A percentile compares a stretch with the other conserved stretches of the same genome.
Evolutionary conservation across 305 asterid genomes (phyloP).

Genomic region (Rubia balearica): DNA sequence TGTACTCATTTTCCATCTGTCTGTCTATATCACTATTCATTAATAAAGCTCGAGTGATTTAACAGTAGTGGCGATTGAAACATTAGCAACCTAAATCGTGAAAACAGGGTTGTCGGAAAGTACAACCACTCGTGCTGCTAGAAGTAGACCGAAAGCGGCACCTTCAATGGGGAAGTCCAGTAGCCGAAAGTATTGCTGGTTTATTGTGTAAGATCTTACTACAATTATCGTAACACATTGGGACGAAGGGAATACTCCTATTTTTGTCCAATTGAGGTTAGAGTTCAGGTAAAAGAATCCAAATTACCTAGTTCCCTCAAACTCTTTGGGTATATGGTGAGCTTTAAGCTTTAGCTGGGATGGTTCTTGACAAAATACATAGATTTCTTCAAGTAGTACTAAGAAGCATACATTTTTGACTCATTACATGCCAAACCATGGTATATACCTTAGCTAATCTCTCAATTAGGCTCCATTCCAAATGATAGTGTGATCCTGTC

Average conservation of each 20-base stretch:
- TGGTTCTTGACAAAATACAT: not conserved
- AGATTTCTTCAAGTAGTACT: not conserved
- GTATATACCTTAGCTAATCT: not conserved
- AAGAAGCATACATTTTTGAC: not conserved
- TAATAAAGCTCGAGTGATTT: too few species aligned
- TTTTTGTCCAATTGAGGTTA: not conserved
- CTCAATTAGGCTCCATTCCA: not conserved
- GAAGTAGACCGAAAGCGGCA: too few species aligned
- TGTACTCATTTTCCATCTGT: too few species aligned
- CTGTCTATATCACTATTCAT: too few species aligned
- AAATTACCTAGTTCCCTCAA: conserved; percentile 5
- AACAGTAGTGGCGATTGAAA: too few species aligned
- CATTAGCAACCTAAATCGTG: too few species aligned
- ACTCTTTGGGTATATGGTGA: not conserved
- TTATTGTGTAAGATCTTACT: too few species aligned
- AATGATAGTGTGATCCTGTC: not conserved
- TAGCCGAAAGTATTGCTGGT: too few species aligned
- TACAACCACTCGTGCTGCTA: too few species aligned
- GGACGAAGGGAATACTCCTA: not conserved
- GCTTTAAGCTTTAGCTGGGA: not conserved
- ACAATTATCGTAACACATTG: too few species aligned
- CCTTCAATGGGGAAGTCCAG: too few species aligned
- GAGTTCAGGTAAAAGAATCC: conserved; percentile 2
- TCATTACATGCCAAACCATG: conserved; percentile 2
- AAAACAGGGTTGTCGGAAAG: too few species aligned